phyloP scores from a whole-genome alignment of 345 rosid genomes.

The Eucalyptus erythrocorys region DNA sequence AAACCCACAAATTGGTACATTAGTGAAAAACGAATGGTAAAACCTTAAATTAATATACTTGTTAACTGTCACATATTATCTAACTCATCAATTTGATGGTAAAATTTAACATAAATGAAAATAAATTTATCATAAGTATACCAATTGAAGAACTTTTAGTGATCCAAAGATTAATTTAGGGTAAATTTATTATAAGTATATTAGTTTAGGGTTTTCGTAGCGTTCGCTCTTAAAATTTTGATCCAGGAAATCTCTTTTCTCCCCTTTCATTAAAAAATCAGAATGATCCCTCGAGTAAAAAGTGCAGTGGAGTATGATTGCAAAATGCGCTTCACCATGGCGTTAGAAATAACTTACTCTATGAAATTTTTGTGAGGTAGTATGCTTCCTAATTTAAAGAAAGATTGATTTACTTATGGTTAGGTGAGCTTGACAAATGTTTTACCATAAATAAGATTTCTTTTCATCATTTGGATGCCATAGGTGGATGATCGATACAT shows the following conservation, averaged over 20 bases:
- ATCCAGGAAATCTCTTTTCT: too few species aligned
- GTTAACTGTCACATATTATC: accelerated
- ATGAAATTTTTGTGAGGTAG: background rate
- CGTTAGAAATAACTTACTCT: background rate
- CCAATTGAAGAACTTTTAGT: too few species aligned
- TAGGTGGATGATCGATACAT: background rate
- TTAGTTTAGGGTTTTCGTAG: too few species aligned
- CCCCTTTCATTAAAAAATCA: background rate
- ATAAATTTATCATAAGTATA: accelerated
- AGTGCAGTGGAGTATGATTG: background rate
- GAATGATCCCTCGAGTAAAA: background rate
- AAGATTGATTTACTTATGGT: background rate
- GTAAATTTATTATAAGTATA: too few species aligned
- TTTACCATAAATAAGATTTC: background rate
- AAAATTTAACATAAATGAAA: accelerated
- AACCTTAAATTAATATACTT: accelerated
- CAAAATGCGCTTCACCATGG: background rate
- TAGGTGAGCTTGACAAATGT: background rate
- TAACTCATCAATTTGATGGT: accelerated
- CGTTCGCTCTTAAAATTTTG: accelerated
- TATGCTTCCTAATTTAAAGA: background rate
- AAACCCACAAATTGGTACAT: accelerated
- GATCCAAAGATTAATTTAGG: too few species aligned
- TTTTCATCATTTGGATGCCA: background rate
- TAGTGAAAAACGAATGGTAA: accelerated